phyloP scores from a whole-genome alignment of 2,329 filamentous ascomycete genomes.

The Emmonsiellopsis sp. region DNA sequence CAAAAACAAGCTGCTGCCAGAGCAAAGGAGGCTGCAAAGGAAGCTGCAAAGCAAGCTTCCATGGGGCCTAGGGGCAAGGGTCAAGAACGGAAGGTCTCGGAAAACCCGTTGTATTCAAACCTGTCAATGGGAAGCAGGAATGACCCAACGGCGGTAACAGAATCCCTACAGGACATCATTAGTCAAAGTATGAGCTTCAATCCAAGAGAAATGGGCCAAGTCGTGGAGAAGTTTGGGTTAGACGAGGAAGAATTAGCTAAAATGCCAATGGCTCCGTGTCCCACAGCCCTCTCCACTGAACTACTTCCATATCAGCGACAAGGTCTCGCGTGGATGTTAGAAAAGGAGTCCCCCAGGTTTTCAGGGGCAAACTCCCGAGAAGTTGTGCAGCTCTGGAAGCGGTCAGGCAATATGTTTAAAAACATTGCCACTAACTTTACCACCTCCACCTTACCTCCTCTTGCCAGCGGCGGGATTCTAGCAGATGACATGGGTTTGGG shows the following conservation, averaged over 20 bases:
- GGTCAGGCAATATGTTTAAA: constrained; percentile 41
- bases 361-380: constrained; percentile 51
- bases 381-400: constrained; percentile 70
- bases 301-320: constrained; percentile 71
- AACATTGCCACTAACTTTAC: constrained; percentile 66
- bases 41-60: constrained; percentile 16
- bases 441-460: constrained; percentile 45
- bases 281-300: constrained; percentile 52
- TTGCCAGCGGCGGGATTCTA: constrained; percentile 74
- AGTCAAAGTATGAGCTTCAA: constrained; percentile 58
- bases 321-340: constrained; percentile 71
- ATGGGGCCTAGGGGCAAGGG: constrained; percentile 14
- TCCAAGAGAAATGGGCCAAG: constrained; percentile 53
- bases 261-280: constrained; percentile 65
- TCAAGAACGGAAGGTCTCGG: constrained; percentile 16
- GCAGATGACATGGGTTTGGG: constrained; percentile 91
- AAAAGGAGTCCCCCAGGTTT: constrained; percentile 61
- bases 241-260: constrained; percentile 60
- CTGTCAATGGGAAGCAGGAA: constrained; percentile 23
- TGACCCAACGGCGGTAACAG: constrained; percentile 12
- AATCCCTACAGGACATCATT: constrained; percentile 55
- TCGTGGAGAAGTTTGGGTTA: constrained; percentile 60
- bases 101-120: constrained; percentile 25
- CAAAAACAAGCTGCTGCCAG: constrained; percentile 33
- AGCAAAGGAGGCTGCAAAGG: constrained; percentile 30